Evolutionary conservation across 352 stramenopile species (phyloP).

Genomic region (Blastocystis sp.): DNA sequence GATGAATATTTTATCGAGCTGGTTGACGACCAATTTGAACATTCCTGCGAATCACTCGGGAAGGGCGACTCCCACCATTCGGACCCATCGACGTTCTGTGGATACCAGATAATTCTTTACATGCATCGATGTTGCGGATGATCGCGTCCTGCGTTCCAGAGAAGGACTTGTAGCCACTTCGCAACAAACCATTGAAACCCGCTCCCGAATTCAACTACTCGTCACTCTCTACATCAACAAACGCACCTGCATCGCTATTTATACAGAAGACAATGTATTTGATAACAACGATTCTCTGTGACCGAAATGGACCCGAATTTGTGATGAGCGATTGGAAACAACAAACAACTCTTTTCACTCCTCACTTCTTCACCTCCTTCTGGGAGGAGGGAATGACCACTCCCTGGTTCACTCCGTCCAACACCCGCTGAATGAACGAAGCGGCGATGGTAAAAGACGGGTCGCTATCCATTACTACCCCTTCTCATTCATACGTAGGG

Average conservation of each 20-base stretch:
- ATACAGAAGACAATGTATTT: too few relatives aligned
- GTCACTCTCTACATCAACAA: neutral
- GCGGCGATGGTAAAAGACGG: too few relatives aligned
- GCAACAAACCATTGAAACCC: neutral
- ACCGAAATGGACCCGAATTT: too few relatives aligned
- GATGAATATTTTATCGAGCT: conserved; percentile 98
- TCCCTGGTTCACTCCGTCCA: too few relatives aligned
- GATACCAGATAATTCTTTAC: conserved; percentile 94
- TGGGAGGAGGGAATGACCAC: too few relatives aligned
- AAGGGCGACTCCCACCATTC: conserved; percentile 77
- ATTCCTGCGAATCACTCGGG: conserved; percentile 76
- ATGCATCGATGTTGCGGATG: conserved; percentile 95
- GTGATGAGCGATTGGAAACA: too few relatives aligned
- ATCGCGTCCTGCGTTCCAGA: conserved; percentile 90
- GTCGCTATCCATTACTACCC: too few relatives aligned
- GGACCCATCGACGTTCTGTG: conserved; percentile 92
- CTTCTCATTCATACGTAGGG: too few relatives aligned
- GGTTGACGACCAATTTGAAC: conserved; percentile 99
- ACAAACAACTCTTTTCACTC: too few relatives aligned
- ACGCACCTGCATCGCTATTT: neutral
- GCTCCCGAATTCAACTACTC: neutral
- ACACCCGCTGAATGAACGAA: too few relatives aligned
- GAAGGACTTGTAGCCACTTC: conserved; percentile 70
- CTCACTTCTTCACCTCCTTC: too few relatives aligned
- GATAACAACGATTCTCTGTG: too few relatives aligned